Base-by-base conservation (phyloP, 331 rosid genomes). In the Quercus tomentella region DNA sequence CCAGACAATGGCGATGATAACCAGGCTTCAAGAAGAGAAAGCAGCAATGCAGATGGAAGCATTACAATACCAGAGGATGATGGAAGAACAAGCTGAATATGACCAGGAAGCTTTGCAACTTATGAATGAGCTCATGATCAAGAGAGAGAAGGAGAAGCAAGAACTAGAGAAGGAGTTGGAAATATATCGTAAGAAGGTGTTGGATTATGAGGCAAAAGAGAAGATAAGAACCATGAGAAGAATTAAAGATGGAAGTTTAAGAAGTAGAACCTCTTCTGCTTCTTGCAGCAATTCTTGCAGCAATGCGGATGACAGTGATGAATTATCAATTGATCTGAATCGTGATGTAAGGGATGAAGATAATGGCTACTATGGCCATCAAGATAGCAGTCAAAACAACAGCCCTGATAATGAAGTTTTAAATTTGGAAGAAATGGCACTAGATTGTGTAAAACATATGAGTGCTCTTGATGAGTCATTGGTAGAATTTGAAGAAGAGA, bases 1-100 rank as follows among this genome's bases (percentile, higher is more conserved):
- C 80, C 94, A 93, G 61, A 93, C 98, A 71, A 93, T 93, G 98
- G 97, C 97, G 12, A 93, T 93, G 98, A 93, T 91, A 60, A 93
- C 98, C 14, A 87, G 98, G 76, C 87, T 93, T 71, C 98, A 93
- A 55, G 98, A 93, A 86, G 98, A 93, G 80, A 93, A 93, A 67
- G 97, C 97, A 1, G 88, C 94, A 56, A 88, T 90, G 97, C 93
- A 91, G 84, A 91, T 93, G 93, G 97, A 93, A 82, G 98, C 97
- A 51, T 69, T 91, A 83, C 98, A 93, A 81, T 93, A 93, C 85
- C 97, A 93, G 67, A 82, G 97, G 60, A 93, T 93, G 97, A 93
- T 93, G 95, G 98, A 93, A 89, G 98, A 93, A 84, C 98, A 93
- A 83, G 82, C 98, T 2, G 98, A 93, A 80, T 91, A 93, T 68